Conservation (phyloP, 352 stramenopile species). For the Thalassiosira exigua region DNA sequence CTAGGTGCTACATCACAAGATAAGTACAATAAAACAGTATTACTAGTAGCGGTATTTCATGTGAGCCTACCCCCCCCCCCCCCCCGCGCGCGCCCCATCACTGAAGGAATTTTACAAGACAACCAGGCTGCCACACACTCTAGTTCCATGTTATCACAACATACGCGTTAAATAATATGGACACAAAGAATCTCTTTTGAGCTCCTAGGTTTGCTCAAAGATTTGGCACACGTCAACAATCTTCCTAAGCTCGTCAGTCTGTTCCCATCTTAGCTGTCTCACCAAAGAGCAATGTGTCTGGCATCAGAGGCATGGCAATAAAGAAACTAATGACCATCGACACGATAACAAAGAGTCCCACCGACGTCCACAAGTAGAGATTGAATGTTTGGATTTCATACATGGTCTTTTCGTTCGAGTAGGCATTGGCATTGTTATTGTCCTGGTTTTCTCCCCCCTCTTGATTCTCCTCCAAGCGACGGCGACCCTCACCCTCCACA, state of each 20-base stretch:
- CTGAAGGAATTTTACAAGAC: too few relatives aligned
- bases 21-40: too few relatives aligned
- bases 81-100: too few relatives aligned
- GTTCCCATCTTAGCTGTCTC: conserved; percentile 71
- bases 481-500: conserved; percentile 66
- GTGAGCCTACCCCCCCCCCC: too few relatives aligned
- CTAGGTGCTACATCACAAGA: too few relatives aligned
- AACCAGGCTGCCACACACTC: too few relatives aligned
- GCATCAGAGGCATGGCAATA: conserved; percentile 79
- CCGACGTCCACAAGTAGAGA: conserved; percentile 76
- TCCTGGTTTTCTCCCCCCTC: conserved; percentile 35
- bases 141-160: too few relatives aligned
- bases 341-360: conserved; percentile 69
- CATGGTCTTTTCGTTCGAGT: conserved; percentile 82
- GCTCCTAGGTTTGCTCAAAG: too few relatives aligned
- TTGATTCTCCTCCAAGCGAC: conserved; percentile 58
- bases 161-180: too few relatives aligned
- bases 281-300: conserved; percentile 82
- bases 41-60: too few relatives aligned
- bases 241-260: conserved; percentile 36
- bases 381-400: conserved; percentile 86
- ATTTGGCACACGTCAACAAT: too few relatives aligned
- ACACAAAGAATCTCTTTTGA: too few relatives aligned
- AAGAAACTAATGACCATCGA: conserved; percentile 72
- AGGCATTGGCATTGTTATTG: conserved; percentile 42